Evolutionary conservation across 495 filamentous ascomycete species (phyloP), one percentile per base, ranked within the genome.

Genomic region (Podospora comata): DNA sequence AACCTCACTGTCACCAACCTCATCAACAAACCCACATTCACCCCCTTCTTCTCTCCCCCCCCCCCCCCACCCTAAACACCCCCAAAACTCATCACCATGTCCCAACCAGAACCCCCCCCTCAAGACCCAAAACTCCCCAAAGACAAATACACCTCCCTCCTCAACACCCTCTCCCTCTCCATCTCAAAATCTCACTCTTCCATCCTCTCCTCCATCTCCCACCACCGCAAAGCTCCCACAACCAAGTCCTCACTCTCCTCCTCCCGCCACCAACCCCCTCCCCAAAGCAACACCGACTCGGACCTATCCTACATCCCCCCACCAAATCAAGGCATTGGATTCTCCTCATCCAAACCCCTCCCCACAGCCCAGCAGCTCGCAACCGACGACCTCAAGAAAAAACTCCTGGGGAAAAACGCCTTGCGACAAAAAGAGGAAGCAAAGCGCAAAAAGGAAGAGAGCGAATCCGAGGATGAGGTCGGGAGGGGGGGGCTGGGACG

Each of bases 101-200:
- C 55, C 15, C 55, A 4, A 15, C 2, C n/a, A 23, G 54, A 23
- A 11, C 55, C n/a, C 55, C 7, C n/a, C 15, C 55, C 55, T 18
- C 55, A 58, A 20, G 18, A 58, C 55, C n/a, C 55, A 15, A 9
- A 9, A 9, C 55, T 58, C 55, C 55, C 55, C n/a, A 58, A 58
- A 26, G 9, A 19, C 4, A 13, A 20, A 20, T 58, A 15, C 19
- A 11, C 7, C 55, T 15, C n/a, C 55, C 20, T 58, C 55, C 18
- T 58, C 55, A 58, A 58, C 55, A 19, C 23, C 55, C 55, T 58
- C n/a, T 20, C n/a, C 55, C 19, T 58, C 55, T 19, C 55, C 55
- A 19, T 58, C n/a, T 58, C 55, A 15, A 0, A 58, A 26, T 11
- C n/a, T n/a, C n/a, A 20, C n/a, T 20, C 55, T 19, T 7, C 55